A percentile compares a stretch with the other conserved stretches of the same genome.
These are phyloP conservation scores for Microdochium bolleyi DNA, from an alignment of 2,329 filamentous ascomycete species.

Conservation along the genomic window DNA sequence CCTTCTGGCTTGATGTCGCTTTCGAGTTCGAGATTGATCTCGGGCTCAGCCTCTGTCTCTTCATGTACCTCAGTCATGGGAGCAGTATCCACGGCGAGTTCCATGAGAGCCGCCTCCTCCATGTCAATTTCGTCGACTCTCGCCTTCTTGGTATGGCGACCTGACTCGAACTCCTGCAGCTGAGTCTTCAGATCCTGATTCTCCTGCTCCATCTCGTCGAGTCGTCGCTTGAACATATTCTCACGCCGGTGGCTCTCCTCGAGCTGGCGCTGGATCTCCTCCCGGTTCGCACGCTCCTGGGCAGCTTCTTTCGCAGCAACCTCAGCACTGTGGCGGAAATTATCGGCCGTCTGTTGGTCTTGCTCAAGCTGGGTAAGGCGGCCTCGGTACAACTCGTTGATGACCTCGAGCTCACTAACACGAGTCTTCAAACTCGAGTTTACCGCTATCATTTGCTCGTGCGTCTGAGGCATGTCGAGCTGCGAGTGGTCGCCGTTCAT, in stretches of 20 bases:
- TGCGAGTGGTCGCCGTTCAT: slow-evolving; percentile 52
- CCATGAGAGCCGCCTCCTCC: slow-evolving; percentile 7
- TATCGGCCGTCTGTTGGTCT: slow-evolving; percentile 60
- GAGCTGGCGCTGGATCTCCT: slow-evolving; percentile 45
- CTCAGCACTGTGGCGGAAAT: slow-evolving; percentile 38
- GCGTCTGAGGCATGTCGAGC: slow-evolving; percentile 65
- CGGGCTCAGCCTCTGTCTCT: neutral
- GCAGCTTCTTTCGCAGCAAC: slow-evolving; percentile 47
- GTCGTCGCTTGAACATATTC: slow-evolving; percentile 70
- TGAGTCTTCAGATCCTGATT: slow-evolving; percentile 19
- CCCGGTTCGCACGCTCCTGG: slow-evolving; percentile 48
- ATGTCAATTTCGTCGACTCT: slow-evolving; percentile 10
- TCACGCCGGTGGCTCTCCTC: slow-evolving; percentile 74
- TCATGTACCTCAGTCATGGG: neutral
- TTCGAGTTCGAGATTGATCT: neutral
- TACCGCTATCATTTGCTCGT: slow-evolving; percentile 70
- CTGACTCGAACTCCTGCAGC: slow-evolving; percentile 13
- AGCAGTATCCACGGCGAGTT: neutral
- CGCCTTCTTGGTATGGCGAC: slow-evolving; percentile 15
- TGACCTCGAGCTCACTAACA: slow-evolving; percentile 90
- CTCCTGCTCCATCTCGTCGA: slow-evolving; percentile 70
- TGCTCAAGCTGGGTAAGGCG: slow-evolving; percentile 73
- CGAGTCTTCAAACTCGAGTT: slow-evolving; percentile 90
- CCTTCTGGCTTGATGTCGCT: neutral
- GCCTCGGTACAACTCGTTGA: slow-evolving; percentile 75